Percentiles rank a stretch among this genome's conserved stretches.
Evolutionary conservation across 2,329 filamentous ascomycete species (phyloP).

Genomic region (Sporothrix globosa): DNA sequence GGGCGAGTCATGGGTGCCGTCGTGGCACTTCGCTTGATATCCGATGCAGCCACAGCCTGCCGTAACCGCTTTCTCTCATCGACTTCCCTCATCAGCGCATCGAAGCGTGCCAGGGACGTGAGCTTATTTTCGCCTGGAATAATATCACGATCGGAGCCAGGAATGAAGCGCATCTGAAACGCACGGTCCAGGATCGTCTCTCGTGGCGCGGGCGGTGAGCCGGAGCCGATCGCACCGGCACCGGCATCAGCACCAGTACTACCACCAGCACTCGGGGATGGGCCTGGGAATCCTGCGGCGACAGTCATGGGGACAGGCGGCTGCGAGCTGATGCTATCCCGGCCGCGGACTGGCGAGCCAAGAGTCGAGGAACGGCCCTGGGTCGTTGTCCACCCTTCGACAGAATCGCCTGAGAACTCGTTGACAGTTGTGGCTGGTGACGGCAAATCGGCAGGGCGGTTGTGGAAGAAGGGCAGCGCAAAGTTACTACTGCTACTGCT

Average conservation of each 20-base stretch:
- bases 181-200: conserved; percentile 70
- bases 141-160: conserved; percentile 57
- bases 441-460: conserved; percentile 58
- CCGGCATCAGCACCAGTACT: conserved; percentile 37
- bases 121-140: conserved; percentile 63
- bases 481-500: conserved; percentile 27
- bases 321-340: conserved; percentile 59
- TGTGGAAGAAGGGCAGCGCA: conserved; percentile 31
- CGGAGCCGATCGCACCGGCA: conserved; percentile 45
- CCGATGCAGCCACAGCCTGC: conserved; percentile 45
- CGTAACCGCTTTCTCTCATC: conserved; percentile 53
- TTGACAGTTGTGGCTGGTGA: conserved; percentile 58
- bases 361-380: conserved; percentile 63
- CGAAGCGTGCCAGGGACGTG: conserved; percentile 66
- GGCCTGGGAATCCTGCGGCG: conserved; percentile 43
- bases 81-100: conserved; percentile 65
- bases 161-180: conserved; percentile 65
- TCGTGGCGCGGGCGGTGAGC: conserved; percentile 57
- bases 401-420: conserved; percentile 59
- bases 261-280: conserved; percentile 39
- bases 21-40: conserved; percentile 36
- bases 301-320: conserved; percentile 44
- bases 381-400: conserved; percentile 63
- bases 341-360: conserved; percentile 59
- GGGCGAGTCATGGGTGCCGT: conserved; percentile 32